These are phyloP conservation scores for Monosporascus sp. DNA, from an alignment of 2,329 filamentous ascomycete species.

Conservation along the genomic window DNA sequence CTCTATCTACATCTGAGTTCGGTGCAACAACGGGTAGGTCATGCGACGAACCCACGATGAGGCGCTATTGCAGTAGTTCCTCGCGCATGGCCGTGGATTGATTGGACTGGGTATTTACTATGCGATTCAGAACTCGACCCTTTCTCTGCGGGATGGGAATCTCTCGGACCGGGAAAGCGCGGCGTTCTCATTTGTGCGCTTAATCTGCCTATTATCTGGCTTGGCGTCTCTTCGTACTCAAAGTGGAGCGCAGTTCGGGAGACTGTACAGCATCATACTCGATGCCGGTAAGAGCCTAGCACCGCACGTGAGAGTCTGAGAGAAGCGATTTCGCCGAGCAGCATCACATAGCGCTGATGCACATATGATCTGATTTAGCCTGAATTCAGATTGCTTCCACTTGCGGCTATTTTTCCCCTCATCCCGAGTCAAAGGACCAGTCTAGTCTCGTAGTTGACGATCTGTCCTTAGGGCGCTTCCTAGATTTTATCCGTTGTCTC, in stretches of 20 bases:
- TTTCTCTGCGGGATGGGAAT: neutral
- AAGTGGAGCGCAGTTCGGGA: neutral
- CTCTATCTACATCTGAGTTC: neutral
- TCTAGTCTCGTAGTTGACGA: too few species aligned
- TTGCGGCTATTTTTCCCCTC: constrained; percentile 4
- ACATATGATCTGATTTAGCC: neutral
- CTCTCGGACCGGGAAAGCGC: neutral
- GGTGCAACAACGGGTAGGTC: neutral
- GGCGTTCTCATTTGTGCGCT: neutral
- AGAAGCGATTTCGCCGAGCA: neutral
- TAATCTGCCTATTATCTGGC: neutral
- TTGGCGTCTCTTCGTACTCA: neutral
- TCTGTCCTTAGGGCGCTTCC: too few species aligned
- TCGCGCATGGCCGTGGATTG: neutral
- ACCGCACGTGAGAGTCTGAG: neutral
- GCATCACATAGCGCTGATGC: neutral
- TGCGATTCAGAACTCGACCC: neutral
- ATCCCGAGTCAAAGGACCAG: neutral
- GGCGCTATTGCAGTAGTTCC: too few species aligned
- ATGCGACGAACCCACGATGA: too few species aligned
- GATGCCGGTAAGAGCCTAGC: neutral
- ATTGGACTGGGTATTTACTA: neutral
- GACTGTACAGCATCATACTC: neutral
- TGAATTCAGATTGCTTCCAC: constrained; percentile 1
- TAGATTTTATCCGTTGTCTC: too few species aligned